These are phyloP conservation scores for Mortierella sp. DNA, from an alignment of 371 early-diverging fungal genomes.

Conservation along the genomic window DNA sequence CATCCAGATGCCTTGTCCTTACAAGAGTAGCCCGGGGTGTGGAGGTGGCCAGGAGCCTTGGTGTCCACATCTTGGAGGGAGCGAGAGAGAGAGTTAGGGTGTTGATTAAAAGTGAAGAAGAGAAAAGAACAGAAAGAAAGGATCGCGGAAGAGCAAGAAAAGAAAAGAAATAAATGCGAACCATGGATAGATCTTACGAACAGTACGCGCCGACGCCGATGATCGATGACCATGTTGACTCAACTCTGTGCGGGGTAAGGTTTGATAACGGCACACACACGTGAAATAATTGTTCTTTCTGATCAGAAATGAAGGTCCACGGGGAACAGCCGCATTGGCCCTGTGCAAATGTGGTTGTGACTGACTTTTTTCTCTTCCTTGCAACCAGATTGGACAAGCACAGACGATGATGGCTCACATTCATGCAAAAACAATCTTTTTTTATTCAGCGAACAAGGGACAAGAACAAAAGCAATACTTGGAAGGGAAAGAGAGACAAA, in stretches of 20 bases:
- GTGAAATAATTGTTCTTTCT: not conserved
- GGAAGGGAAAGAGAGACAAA: not conserved
- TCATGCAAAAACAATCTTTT: not conserved
- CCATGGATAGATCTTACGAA: too few species aligned
- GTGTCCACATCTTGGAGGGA: conserved; percentile 1
- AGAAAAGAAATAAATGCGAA: not conserved
- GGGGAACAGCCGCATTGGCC: not conserved
- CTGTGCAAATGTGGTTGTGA: not conserved
- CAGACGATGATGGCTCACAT: not conserved
- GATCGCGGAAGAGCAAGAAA: not conserved
- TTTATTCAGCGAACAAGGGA: not conserved
- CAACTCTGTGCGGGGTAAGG: not conserved
- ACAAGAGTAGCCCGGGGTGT: not conserved
- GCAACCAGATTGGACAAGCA: not conserved
- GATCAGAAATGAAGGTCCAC: not conserved
- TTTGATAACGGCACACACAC: not conserved
- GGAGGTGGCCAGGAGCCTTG: conserved; percentile 11
- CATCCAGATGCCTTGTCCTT: not conserved
- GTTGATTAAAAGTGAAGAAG: not conserved
- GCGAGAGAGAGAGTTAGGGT: not conserved
- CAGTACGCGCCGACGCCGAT: too few species aligned
- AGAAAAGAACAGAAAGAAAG: not conserved
- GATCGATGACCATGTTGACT: not conserved
- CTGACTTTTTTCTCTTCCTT: not conserved
- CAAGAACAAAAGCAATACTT: not conserved